Base-by-base conservation (phyloP, 2,329 filamentous ascomycete species). In the Myotisia sp. region DNA sequence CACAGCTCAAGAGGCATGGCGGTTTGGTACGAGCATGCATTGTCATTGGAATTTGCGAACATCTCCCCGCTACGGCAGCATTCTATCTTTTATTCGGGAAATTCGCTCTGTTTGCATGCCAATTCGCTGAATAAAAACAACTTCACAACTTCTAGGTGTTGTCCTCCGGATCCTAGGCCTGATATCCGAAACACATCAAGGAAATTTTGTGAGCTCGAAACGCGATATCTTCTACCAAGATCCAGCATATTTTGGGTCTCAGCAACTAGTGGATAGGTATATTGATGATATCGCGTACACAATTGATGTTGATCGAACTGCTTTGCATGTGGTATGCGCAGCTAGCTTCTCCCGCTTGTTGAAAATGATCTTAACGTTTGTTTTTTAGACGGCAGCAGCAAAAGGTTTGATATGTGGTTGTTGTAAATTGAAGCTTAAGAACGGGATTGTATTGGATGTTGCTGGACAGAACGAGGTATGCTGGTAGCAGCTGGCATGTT, bases 181-280 rank as follows among this genome's bases (percentile, higher is more conserved):
- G 10, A 60, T 76, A 33, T 64, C 71, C 22, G 58, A 65, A 40
- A 64, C 67, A 4, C 52, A 76, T 13, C 45, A 58, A 5, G 56
- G 57, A 2, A 58, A 66, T 27, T 49, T 60, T 12, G 48, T 65
- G 6, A 58, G 73, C 39, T 72, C 70, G 0, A 76, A 76, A 49
- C 76, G 74, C 41, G 74, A 77, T 42, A 68, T 78, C 19, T 78
- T 71, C 45, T 78, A 78, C 47, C 65, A 63, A 32, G 70, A 76
- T 40, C 70, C 73, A 1, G 59, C 61, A 26, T 59, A 74, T 6
- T 78, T 77, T 45, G 59, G 62, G 26, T 68, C 63, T 23, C 74
- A 78, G 44, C 47, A 53, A 9, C 55, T 67, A 1, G 71, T 78
- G 3, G 68, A 77, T 49, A 58, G 58, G 33, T 68, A 68, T 35